Evolutionary conservation across 2,329 filamentous ascomycete genomes (phyloP).

Genomic region (Camillea tinctor): DNA sequence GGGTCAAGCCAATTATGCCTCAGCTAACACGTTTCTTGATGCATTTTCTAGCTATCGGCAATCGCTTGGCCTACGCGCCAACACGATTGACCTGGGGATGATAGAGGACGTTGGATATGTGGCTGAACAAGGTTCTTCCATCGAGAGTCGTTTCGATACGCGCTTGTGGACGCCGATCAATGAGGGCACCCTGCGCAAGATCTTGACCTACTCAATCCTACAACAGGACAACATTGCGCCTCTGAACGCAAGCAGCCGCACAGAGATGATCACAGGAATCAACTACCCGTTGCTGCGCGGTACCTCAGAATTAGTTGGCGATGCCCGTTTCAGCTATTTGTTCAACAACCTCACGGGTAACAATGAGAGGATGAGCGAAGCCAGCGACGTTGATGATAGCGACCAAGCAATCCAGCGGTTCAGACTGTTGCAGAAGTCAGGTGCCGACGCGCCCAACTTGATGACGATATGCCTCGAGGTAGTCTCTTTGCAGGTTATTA

Average conservation of each 20-base stretch:
- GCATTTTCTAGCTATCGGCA: conserved; percentile 38
- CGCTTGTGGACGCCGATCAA: conserved; percentile 15
- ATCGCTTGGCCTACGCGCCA: conserved; percentile 33
- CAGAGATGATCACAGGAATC: conserved; percentile 26
- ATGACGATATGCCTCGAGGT: too few species aligned
- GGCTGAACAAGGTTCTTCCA: conserved; percentile 16
- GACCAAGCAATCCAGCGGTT: too few species aligned
- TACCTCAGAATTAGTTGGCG: conserved; percentile 19
- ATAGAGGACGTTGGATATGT: conserved; percentile 35
- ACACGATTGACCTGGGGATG: conserved; percentile 38
- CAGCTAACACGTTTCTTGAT: conserved; percentile 42
- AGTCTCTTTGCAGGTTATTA: too few species aligned
- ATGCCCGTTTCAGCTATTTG: conserved; percentile 26
- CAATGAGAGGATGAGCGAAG: conserved; percentile 61
- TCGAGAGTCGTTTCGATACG: conserved; percentile 13
- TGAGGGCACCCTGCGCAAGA: conserved; percentile 19
- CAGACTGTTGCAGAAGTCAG: too few species aligned
- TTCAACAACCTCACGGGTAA: conserved; percentile 51
- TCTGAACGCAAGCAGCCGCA: background rate
- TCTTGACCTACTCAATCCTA: conserved; percentile 22
- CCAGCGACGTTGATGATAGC: conserved; percentile 48
- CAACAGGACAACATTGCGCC: conserved; percentile 10
- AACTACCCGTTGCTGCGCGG: conserved; percentile 23
- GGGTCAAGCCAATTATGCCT: conserved; percentile 42
- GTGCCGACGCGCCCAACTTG: too few species aligned